These are phyloP conservation scores for Beauveria sp. DNA, from an alignment of 2,329 filamentous ascomycete genomes.

Conservation along the genomic window DNA sequence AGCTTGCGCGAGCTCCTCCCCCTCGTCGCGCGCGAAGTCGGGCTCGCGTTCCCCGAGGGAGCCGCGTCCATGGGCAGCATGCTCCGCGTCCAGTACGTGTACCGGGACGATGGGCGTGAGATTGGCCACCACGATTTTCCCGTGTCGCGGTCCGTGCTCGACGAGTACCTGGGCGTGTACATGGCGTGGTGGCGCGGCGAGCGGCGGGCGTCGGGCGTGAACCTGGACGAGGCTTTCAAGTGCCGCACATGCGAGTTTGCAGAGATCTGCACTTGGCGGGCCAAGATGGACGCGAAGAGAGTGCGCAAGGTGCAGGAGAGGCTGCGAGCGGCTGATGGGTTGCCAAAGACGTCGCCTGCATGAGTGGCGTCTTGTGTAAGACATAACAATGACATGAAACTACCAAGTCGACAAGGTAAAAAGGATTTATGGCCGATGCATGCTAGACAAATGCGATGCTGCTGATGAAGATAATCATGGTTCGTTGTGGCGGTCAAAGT, in stretches of 20 bases:
- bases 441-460: no score
- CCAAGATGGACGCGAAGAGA: slow-evolving; percentile 55
- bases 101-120: slow-evolving; percentile 42
- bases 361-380: neutral
- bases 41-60: slow-evolving; percentile 45
- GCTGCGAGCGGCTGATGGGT: slow-evolving; percentile 14
- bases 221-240: slow-evolving; percentile 81
- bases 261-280: slow-evolving; percentile 70
- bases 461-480: no score
- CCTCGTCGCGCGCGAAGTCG: slow-evolving; percentile 39
- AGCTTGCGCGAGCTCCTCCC: slow-evolving; percentile 40
- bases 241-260: slow-evolving; percentile 80
- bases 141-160: slow-evolving; percentile 57
- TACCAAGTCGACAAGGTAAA: neutral
- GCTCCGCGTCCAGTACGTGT: slow-evolving; percentile 47
- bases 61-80: slow-evolving; percentile 41
- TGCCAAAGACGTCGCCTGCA: neutral
- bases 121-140: slow-evolving; percentile 54
- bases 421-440: no score
- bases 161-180: slow-evolving; percentile 58
- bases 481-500: no score
- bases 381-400: neutral
- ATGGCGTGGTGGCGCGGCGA: slow-evolving; percentile 87
- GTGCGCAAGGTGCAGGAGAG: slow-evolving; percentile 20
- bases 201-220: slow-evolving; percentile 64